Evolutionary conservation across 371 early-diverging fungal species (phyloP).

Genomic region (Smittium mucronatum): DNA sequence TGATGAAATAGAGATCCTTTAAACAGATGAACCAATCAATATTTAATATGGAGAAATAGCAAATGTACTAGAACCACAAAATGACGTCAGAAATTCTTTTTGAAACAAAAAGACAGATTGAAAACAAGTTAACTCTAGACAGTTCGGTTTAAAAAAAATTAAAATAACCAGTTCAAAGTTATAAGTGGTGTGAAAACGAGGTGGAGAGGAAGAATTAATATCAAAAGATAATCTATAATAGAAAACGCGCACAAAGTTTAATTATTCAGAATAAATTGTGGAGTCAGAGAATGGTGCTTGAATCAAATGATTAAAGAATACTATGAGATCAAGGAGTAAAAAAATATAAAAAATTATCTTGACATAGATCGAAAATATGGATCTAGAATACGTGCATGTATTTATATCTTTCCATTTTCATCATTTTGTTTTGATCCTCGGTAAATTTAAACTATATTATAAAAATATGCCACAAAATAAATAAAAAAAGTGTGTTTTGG

Average conservation of each 20-base stretch:
- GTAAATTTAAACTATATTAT: too few species aligned
- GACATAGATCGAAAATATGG: background rate
- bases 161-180: background rate
- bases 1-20: too few species aligned
- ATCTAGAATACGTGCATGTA: background rate
- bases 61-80: too few species aligned
- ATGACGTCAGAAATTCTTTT: too few species aligned
- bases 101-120: too few species aligned
- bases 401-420: conserved; percentile 1
- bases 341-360: background rate
- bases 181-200: background rate
- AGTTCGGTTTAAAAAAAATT: too few species aligned
- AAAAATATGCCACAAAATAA: too few species aligned
- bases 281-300: background rate
- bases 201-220: background rate
- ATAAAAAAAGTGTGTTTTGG: too few species aligned
- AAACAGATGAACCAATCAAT: too few species aligned
- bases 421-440: too few species aligned
- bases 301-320: background rate
- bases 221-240: background rate
- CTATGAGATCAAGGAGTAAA: background rate
- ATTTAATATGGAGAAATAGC: too few species aligned
- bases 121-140: too few species aligned
- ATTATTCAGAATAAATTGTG: background rate
- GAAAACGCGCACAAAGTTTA: background rate